These are phyloP conservation scores for Candida sp. DNA, from an alignment of 1,139 yeast species.

Conservation along the genomic window DNA sequence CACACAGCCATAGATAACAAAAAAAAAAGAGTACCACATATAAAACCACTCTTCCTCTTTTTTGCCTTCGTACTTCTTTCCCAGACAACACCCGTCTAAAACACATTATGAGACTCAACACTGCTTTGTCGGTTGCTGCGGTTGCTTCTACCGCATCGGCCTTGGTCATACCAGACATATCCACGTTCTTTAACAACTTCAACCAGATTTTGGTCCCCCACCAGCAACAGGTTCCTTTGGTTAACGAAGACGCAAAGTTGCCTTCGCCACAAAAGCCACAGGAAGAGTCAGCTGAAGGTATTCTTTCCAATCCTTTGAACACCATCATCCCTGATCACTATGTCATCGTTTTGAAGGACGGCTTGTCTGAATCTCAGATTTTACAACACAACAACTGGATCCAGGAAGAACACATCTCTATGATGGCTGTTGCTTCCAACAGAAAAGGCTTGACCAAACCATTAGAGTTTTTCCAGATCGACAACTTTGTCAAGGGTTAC, in stretches of 20 bases:
- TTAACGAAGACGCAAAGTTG: not conserved
- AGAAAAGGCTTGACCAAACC: conserved; percentile 58
- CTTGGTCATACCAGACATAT: conserved; percentile 9
- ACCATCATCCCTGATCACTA: conserved; percentile 54
- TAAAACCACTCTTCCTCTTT: not conserved
- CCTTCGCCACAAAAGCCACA: too few species aligned
- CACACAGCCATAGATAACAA: not conserved
- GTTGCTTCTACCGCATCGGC: conserved; percentile 4
- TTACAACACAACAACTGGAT: conserved; percentile 71
- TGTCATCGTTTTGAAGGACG: conserved; percentile 39
- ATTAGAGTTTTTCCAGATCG: conserved; percentile 60
- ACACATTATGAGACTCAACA: not conserved
- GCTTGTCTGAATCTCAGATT: conserved; percentile 27
- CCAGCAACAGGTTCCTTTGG: conserved; percentile 6
- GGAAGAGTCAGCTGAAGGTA: not conserved
- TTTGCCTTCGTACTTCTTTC: not conserved
- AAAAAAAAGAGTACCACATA: not conserved
- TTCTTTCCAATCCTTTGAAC: conserved; percentile 10
- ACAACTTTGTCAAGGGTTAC: conserved; percentile 61
- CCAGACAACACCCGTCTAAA: not conserved
- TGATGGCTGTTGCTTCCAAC: conserved; percentile 27
- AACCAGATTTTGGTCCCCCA: conserved; percentile 6
- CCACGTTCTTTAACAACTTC: conserved; percentile 4
- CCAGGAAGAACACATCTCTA: conserved; percentile 19
- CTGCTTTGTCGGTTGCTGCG: conserved; percentile 2